Percentiles rank a stretch among this genome's conserved stretches.
phyloP scores from a whole-genome alignment of 345 rosid species.

The Hypericum perforatum region DNA sequence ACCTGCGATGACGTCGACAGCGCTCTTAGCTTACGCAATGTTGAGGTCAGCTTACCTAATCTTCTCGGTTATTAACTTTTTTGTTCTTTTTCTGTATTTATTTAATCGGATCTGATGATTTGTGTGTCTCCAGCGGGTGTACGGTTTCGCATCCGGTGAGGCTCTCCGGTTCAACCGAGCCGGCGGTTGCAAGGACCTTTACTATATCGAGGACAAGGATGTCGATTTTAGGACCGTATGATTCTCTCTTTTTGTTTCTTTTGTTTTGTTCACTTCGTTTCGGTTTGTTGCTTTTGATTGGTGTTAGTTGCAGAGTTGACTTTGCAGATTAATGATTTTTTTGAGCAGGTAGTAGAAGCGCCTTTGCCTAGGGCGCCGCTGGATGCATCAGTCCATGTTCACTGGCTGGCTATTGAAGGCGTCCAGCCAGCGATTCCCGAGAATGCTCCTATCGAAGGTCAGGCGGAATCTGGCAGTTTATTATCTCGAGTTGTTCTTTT shows the following conservation, averaged over 20 bases:
- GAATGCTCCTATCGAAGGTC: conserved; percentile 61
- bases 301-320: background rate
- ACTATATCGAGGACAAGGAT: conserved; percentile 61
- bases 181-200: conserved; percentile 61
- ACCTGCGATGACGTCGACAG: conserved; percentile 61
- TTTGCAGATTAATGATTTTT: background rate
- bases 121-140: conserved; percentile 39
- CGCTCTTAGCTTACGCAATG: conserved; percentile 62
- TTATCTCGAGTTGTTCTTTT: no score
- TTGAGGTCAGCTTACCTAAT: conserved; percentile 41
- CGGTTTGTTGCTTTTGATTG: background rate
- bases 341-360: conserved; percentile 50
- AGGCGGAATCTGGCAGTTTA: background rate
- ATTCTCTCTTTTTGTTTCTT: background rate
- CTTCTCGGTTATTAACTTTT: background rate
- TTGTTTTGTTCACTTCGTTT: background rate
- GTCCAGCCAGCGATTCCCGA: conserved; percentile 73
- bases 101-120: background rate
- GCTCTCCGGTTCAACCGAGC: conserved; percentile 56
- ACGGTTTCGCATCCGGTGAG: conserved; percentile 53
- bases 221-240: conserved; percentile 68
- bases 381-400: conserved; percentile 43
- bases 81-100: background rate
- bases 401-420: conserved; percentile 92
- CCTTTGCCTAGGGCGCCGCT: conserved; percentile 50